A percentile compares a stretch with the other conserved stretches of the same genome.
Evolutionary conservation across 495 filamentous ascomycete species (phyloP).

Genomic region (Trichoderma reesei): DNA sequence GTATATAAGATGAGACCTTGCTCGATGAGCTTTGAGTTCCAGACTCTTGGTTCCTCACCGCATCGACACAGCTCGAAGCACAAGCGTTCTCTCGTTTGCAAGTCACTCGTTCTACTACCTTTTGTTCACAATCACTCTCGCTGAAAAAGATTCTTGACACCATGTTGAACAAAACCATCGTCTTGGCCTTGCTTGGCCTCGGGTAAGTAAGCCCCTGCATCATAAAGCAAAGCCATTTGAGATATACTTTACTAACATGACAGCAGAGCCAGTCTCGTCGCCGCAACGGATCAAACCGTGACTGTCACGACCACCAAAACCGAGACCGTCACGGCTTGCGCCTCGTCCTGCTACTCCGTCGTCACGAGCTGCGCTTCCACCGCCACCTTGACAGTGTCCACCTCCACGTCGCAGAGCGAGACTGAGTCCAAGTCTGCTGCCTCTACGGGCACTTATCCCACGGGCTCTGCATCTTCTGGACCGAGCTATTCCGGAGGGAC

Average conservation of each 20-base stretch:
- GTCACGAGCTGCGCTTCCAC: constrained; percentile 7
- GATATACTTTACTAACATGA: not conserved
- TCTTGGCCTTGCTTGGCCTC: not conserved
- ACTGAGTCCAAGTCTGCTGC: not conserved
- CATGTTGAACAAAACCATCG: not conserved
- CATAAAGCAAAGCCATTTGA: not conserved
- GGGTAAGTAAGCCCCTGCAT: not conserved
- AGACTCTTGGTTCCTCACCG: not conserved
- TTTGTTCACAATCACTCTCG: not conserved
- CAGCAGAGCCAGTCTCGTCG: not conserved
- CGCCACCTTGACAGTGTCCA: constrained; percentile 3
- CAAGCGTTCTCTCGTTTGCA: not conserved
- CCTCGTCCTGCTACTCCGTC: not conserved
- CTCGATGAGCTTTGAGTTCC: not conserved
- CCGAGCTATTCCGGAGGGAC: not conserved
- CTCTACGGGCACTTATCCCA: not conserved
- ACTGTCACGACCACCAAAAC: constrained; percentile 6
- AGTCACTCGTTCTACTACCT: not conserved
- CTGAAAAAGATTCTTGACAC: not conserved
- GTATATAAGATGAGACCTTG: not conserved
- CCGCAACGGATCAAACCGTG: not conserved
- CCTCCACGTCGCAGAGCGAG: not conserved
- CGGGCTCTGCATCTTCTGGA: not conserved
- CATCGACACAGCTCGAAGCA: not conserved
- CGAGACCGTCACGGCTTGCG: constrained; percentile 3